Percentiles rank a stretch among this genome's conserved stretches.
Evolutionary conservation across 257 asterid genomes (phyloP).

Genomic region (Solanum chilense): DNA sequence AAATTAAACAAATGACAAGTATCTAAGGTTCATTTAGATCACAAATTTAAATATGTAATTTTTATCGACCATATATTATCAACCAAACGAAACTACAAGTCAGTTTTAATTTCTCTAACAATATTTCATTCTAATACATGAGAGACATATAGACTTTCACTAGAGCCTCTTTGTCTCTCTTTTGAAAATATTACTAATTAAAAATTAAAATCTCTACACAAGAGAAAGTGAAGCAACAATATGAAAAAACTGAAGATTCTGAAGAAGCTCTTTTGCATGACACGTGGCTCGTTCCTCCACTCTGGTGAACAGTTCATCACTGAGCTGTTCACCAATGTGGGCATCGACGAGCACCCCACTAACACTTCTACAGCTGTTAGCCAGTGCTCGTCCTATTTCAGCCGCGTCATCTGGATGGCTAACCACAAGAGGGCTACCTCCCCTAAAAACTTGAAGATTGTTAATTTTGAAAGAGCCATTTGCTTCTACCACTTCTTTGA

Average conservation of each 20-base stretch:
- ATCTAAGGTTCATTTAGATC: neutral
- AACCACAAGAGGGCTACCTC: slow-evolving; percentile 94
- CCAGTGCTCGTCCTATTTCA: slow-evolving; percentile 83
- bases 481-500: slow-evolving; percentile 82
- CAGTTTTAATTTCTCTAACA: neutral
- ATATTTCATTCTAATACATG: neutral
- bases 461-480: slow-evolving; percentile 59
- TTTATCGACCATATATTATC: neutral
- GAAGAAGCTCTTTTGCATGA: slow-evolving; percentile 65
- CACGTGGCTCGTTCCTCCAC: slow-evolving; percentile 53
- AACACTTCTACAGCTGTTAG: slow-evolving; percentile 78
- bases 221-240: slow-evolving; percentile 88
- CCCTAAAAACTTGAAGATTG: slow-evolving; percentile 64
- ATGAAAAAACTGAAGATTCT: slow-evolving; percentile 76
- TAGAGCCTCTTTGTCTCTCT: neutral
- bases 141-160: neutral
- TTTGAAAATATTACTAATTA: neutral
- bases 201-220: slow-evolving; percentile 9
- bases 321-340: slow-evolving; percentile 67
- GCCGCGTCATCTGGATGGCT: slow-evolving; percentile 65
- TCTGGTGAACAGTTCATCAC: slow-evolving; percentile 65
- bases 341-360: slow-evolving; percentile 92
- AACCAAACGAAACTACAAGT: neutral
- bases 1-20: neutral
- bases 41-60: neutral